Percentiles rank a stretch among this genome's conserved stretches.
These are phyloP conservation scores for Podospora australis DNA, from an alignment of 495 filamentous ascomycete genomes.

Conservation along the genomic window DNA sequence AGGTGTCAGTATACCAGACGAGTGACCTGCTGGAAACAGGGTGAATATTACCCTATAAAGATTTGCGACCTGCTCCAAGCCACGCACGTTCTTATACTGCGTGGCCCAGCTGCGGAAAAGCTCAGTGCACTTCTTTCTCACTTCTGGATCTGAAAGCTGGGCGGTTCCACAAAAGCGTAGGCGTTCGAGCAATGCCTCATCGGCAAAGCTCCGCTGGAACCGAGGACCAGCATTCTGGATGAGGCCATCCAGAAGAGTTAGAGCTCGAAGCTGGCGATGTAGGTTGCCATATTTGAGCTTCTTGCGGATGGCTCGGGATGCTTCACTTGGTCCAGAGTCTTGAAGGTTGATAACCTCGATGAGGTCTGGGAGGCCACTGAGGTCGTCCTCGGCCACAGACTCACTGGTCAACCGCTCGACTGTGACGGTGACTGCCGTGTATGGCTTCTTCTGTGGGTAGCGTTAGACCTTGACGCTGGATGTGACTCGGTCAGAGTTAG, in stretches of 20 bases:
- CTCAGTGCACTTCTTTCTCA: constrained; percentile 77
- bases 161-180: constrained; percentile 83
- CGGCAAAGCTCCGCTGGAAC: constrained; percentile 81
- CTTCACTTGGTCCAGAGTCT: constrained; percentile 79
- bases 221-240: constrained; percentile 90
- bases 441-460: constrained; percentile 73
- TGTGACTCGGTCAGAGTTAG: too few relatives aligned
- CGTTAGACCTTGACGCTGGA: not conserved
- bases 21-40: not conserved
- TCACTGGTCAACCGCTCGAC: constrained; percentile 88
- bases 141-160: constrained; percentile 72
- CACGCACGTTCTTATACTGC: constrained; percentile 72
- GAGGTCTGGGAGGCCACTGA: constrained; percentile 85
- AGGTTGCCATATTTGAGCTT: constrained; percentile 97
- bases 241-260: constrained; percentile 85
- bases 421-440: constrained; percentile 88
- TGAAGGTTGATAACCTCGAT: constrained; percentile 92
- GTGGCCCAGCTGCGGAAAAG: constrained; percentile 85
- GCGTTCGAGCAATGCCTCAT: constrained; percentile 90
- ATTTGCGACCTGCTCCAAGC: constrained; percentile 69
- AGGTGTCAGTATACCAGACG: not conserved
- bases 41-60: constrained; percentile 58
- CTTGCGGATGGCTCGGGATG: constrained; percentile 88
- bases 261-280: constrained; percentile 83
- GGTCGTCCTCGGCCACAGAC: constrained; percentile 81